Evolutionary conservation across 2,329 filamentous ascomycete genomes (phyloP).

Genomic region (Sclerotinia glacialis): DNA sequence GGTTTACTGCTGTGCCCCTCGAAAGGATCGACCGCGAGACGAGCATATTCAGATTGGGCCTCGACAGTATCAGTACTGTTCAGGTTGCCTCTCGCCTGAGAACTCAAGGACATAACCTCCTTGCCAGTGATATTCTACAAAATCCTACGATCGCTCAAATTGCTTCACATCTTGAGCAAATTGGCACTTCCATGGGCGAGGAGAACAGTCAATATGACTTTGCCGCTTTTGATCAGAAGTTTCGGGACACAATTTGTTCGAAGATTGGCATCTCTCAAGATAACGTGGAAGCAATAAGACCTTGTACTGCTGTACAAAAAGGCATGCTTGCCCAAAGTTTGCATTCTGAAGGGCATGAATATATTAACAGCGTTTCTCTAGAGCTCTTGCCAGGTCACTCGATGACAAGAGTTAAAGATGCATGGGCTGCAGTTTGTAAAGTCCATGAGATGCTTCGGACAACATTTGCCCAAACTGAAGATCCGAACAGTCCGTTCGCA

Average conservation of each 20-base stretch:
- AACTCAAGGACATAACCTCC: conserved; percentile 54
- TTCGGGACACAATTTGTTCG: conserved; percentile 39
- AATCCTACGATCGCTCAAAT: conserved; percentile 47
- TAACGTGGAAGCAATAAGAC: conserved; percentile 59
- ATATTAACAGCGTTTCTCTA: conserved; percentile 71
- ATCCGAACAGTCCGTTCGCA: conserved; percentile 61
- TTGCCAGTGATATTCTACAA: conserved; percentile 73
- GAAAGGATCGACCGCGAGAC: conserved; percentile 56
- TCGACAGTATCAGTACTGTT: conserved; percentile 85
- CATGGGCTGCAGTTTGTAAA: conserved; percentile 57
- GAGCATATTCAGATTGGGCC: conserved; percentile 81
- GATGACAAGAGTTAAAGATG: conserved; percentile 46
- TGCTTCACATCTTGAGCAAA: conserved; percentile 27
- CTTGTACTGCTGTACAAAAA: conserved; percentile 76
- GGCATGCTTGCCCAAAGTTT: conserved; percentile 77
- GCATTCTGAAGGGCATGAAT: conserved; percentile 63
- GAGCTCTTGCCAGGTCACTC: conserved; percentile 45
- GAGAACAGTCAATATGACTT: conserved; percentile 46
- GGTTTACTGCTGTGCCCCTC: conserved; percentile 53
- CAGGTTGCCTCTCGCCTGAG: conserved; percentile 72
- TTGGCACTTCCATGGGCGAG: not conserved
- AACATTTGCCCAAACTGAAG: conserved; percentile 64
- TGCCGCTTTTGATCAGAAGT: conserved; percentile 47
- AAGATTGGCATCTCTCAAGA: conserved; percentile 27
- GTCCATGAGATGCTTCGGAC: conserved; percentile 72